A percentile compares a stretch with the other conserved stretches of the same genome.
Conservation (phyloP, 2,329 filamentous ascomycete species). For the Talaromyces verruculosus region DNA sequence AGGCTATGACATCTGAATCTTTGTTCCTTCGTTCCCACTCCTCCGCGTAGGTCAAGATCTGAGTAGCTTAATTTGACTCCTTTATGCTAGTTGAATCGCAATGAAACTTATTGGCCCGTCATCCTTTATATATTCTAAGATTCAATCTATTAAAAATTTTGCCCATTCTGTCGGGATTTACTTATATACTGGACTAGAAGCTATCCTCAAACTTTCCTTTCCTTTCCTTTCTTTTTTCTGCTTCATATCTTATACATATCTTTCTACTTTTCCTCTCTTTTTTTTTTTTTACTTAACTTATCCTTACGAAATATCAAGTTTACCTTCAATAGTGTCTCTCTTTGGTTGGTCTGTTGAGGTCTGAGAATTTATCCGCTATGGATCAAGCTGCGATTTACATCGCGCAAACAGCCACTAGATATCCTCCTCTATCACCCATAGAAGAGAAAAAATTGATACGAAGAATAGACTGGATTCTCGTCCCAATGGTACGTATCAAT, state of each 20-base stretch:
- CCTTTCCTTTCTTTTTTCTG: neutral
- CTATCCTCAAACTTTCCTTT: neutral
- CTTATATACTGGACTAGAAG: neutral
- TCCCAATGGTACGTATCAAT: slow-evolving; percentile 54
- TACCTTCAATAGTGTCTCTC: neutral
- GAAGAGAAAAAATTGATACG: slow-evolving; percentile 39
- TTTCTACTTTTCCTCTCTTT: neutral
- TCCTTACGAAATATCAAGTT: neutral
- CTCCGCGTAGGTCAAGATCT: neutral
- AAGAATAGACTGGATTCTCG: slow-evolving; percentile 57
- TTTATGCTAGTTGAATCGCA: neutral
- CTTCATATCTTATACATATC: neutral
- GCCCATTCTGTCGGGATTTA: neutral
- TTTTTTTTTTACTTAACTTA: neutral
- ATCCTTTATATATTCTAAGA: neutral
- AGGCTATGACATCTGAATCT: neutral
- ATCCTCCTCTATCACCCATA: slow-evolving; percentile 27
- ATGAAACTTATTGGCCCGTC: neutral
- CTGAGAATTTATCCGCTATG: slow-evolving; percentile 11
- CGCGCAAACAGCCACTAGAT: slow-evolving; percentile 23
- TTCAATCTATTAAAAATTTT: neutral
- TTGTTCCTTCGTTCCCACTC: neutral
- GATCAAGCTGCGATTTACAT: slow-evolving; percentile 33
- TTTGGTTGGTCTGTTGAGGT: neutral
- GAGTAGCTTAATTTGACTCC: neutral